Evolutionary conservation across 345 rosid species (phyloP).

Genomic region (Eucalyptus coolabah): DNA sequence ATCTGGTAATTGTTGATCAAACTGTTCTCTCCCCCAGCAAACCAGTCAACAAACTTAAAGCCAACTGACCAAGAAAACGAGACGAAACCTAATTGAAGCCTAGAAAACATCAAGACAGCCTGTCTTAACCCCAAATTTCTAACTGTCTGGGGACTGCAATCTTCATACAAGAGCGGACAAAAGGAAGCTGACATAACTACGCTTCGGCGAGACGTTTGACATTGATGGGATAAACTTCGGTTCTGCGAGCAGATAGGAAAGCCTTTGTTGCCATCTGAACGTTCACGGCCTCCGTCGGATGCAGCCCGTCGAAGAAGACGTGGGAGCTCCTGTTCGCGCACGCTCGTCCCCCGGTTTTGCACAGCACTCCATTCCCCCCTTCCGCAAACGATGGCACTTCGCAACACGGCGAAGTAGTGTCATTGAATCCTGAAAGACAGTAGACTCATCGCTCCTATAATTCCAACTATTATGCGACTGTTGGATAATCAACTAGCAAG

Average conservation of each 20-base stretch:
- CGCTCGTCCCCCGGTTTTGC: constrained; percentile 12
- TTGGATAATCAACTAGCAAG: neutral
- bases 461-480: neutral
- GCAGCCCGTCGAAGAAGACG: constrained; percentile 46
- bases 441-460: neutral
- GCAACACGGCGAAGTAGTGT: constrained; percentile 11
- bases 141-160: neutral
- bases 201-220: constrained; percentile 9
- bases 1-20: neutral
- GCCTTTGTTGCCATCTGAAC: constrained; percentile 25
- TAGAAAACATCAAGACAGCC: neutral
- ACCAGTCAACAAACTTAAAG: neutral
- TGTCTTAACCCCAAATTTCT: neutral
- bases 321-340: constrained; percentile 14
- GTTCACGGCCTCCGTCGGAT: constrained; percentile 59
- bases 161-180: neutral
- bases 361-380: constrained; percentile 26
- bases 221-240: constrained; percentile 41
- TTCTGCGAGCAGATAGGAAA: constrained; percentile 7
- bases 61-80: neutral
- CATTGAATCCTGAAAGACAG: neutral
- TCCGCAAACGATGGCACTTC: neutral
- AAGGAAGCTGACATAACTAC: neutral
- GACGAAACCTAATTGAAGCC: neutral
- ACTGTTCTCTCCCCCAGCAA: neutral